A percentile compares a stretch with the other conserved stretches of the same genome.
phyloP scores from a whole-genome alignment of 2,329 filamentous ascomycete species.

The Xylariales sp. region DNA sequence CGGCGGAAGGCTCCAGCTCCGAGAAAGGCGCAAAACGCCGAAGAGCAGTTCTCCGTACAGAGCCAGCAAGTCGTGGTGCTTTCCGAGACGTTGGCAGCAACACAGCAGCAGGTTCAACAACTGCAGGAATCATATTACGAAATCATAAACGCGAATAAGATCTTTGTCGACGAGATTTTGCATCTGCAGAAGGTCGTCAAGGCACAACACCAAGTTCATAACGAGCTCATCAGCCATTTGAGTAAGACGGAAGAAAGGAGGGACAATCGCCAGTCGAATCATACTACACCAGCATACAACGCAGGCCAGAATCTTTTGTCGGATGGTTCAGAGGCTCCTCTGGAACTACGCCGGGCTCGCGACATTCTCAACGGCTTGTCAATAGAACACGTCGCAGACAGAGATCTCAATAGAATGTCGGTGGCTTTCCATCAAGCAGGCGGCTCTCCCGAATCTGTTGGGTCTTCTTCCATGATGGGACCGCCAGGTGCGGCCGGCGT shows the following conservation, averaged over 20 bases:
- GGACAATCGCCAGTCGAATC: slow-evolving; percentile 55
- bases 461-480: slow-evolving; percentile 66
- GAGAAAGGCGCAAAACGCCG: slow-evolving; percentile 74
- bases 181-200: slow-evolving; percentile 70
- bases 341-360: slow-evolving; percentile 66
- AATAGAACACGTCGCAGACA: slow-evolving; percentile 64
- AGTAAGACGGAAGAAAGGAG: slow-evolving; percentile 60
- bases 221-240: slow-evolving; percentile 68
- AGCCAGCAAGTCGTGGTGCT: slow-evolving; percentile 90
- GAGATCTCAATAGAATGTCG: slow-evolving; percentile 67
- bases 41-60: slow-evolving; percentile 77
- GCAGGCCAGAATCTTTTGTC: slow-evolving; percentile 55
- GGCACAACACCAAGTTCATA: slow-evolving; percentile 67
- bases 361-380: slow-evolving; percentile 66
- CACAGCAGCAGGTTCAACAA: slow-evolving; percentile 90
- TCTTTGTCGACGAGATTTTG: slow-evolving; percentile 71
- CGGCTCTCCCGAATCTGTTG: slow-evolving; percentile 65
- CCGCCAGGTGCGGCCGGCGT: slow-evolving; percentile 58
- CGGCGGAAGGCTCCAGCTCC: slow-evolving; percentile 93
- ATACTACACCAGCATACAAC: slow-evolving; percentile 56
- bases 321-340: slow-evolving; percentile 59
- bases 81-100: slow-evolving; percentile 87
- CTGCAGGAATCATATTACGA: slow-evolving; percentile 88
- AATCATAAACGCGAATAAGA: slow-evolving; percentile 71
- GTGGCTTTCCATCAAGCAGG: slow-evolving; percentile 62